Evolutionary conservation across 2,329 filamentous ascomycete species (phyloP), one percentile per base, ranked within the genome.

Genomic region (Tolypocladium inflatum): DNA sequence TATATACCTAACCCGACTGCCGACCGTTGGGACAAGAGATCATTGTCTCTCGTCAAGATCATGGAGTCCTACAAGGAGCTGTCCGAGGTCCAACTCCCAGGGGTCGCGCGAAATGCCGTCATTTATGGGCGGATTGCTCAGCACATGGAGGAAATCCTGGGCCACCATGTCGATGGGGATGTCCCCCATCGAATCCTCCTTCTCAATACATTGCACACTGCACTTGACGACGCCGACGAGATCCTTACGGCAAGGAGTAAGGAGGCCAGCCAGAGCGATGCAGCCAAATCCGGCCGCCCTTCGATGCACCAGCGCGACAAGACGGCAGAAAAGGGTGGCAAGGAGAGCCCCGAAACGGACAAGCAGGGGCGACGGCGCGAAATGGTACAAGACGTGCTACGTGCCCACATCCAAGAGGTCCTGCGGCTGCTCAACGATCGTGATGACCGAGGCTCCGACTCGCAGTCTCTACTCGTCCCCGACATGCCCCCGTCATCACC

Each of bases 1-100:
- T 77, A 78, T 66, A 71, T 85, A 1, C 82, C 82, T 0, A 85
- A 85, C 60, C 82, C 82, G 0, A 84, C 81, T 0, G 71, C 74
- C 1, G 78, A 80, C 56, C 69, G 68, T n/a, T 84, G 80, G 81
- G 76, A 82, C 58, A 80, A 74, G 59, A 73, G 74, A 51, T 75
- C 75, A 2, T 75, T 82, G 41, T 76, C 73, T 43, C 63, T 81
- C 1, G 64, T 69, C 19, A 74, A 71, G 55, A 65, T 81, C 1
- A 64, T 81, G 55, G 63, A 68, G 13, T 72, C 75, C 2, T 81
- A 73, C 63, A 54, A 64, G 6, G 61, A 61, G 4, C 66, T 70
- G 13, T 66, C 76, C 15, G 59, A 61, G 0, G 56, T 62, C 2
- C 58, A 63, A 5, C 60, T 71, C 0, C n/a, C 57, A 0, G 56